Percentiles rank a stretch among this genome's conserved stretches.
Evolutionary conservation across 352 stramenopile genomes (phyloP).

Genomic region (Halophytophthora polymorphica): DNA sequence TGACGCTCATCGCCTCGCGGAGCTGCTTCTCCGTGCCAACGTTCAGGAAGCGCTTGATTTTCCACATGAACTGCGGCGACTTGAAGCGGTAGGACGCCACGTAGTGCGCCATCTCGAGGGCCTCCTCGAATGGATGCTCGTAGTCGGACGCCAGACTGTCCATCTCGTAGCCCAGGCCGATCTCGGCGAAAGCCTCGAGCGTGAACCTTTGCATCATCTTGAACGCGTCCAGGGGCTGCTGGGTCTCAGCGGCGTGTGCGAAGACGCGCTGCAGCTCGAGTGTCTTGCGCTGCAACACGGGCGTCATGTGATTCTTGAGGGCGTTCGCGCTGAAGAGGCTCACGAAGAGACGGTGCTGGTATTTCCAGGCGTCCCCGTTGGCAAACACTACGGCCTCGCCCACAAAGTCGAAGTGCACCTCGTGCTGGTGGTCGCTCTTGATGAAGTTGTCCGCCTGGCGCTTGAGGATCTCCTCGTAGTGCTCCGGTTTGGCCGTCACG

Average conservation of each 20-base stretch:
- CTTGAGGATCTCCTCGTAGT: slow-evolving; percentile 52
- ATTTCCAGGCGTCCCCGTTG: slow-evolving; percentile 37
- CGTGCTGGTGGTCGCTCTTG: slow-evolving; percentile 40
- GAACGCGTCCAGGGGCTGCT: slow-evolving; percentile 21
- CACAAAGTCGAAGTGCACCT: slow-evolving; percentile 38
- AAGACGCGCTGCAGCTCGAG: slow-evolving; percentile 26
- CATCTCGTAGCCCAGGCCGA: slow-evolving; percentile 38
- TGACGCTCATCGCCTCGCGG: slow-evolving; percentile 27
- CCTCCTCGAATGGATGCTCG: slow-evolving; percentile 33
- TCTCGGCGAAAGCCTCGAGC: slow-evolving; percentile 43
- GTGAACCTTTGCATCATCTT: slow-evolving; percentile 42
- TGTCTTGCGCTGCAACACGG: slow-evolving; percentile 33
- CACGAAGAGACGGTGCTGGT: slow-evolving; percentile 36
- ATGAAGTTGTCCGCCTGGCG: slow-evolving; percentile 48
- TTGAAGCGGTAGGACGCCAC: slow-evolving; percentile 28
- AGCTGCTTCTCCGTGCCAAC: slow-evolving; percentile 35
- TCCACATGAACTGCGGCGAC: slow-evolving; percentile 37
- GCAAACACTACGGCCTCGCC: slow-evolving; percentile 44
- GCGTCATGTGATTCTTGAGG: slow-evolving; percentile 38
- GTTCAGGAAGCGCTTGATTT: slow-evolving; percentile 39
- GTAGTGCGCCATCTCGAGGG: slow-evolving; percentile 28
- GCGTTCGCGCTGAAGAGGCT: slow-evolving; percentile 38
- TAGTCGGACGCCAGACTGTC: slow-evolving; percentile 26
- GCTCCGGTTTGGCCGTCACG: slow-evolving; percentile 41
- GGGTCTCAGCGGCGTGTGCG: slow-evolving; percentile 3